A percentile compares a stretch with the other conserved stretches of the same genome.
Conservation (phyloP, 768 basidiomycete genomes). For the Rubroboletus satanas region DNA sequence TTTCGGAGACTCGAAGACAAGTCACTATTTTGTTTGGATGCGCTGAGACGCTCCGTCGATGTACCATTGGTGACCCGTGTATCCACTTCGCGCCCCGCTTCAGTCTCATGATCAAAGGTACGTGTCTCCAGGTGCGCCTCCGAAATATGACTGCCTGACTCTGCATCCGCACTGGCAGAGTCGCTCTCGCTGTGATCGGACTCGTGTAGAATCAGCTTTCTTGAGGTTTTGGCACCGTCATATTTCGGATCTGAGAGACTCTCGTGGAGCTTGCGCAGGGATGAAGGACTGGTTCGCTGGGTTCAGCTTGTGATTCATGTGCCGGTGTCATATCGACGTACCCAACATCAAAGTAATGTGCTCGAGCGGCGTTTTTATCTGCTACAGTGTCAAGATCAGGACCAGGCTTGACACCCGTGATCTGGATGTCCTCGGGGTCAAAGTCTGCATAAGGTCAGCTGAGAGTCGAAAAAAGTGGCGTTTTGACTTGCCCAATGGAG, state of each 20-base stretch:
- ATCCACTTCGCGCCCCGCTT: conserved; percentile 8
- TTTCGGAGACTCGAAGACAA: conserved; percentile 51
- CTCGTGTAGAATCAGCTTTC: conserved; percentile 50
- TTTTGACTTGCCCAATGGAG: conserved; percentile 57
- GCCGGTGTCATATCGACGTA: conserved; percentile 34
- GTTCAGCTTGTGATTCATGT: conserved; percentile 4
- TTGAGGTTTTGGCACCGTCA: conserved; percentile 59
- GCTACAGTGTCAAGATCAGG: conserved; percentile 28
- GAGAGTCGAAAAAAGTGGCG: conserved; percentile 1
- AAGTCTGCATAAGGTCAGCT: conserved; percentile 44
- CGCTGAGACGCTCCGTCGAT: conserved; percentile 6
- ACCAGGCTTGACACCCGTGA: conserved; percentile 41
- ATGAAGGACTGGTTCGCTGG: conserved; percentile 52
- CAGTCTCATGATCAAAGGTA: conserved; percentile 11
- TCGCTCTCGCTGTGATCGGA: conserved; percentile 18
- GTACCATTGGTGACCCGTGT: conserved; percentile 10
- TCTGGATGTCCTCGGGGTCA: conserved; percentile 67
- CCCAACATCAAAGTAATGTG: conserved; percentile 88
- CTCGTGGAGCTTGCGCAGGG: conserved; percentile 60
- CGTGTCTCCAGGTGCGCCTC: conserved; percentile 3
- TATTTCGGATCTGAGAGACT: conserved; percentile 77
- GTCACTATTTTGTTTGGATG: conserved; percentile 33
- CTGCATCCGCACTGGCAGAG: conserved; percentile 11
- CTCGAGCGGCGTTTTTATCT: conserved; percentile 43
- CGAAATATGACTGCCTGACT: conserved; percentile 23